Evolutionary conservation across 1,284 basidiomycete genomes (phyloP).

Genomic region (Leccinum subrobustum): DNA sequence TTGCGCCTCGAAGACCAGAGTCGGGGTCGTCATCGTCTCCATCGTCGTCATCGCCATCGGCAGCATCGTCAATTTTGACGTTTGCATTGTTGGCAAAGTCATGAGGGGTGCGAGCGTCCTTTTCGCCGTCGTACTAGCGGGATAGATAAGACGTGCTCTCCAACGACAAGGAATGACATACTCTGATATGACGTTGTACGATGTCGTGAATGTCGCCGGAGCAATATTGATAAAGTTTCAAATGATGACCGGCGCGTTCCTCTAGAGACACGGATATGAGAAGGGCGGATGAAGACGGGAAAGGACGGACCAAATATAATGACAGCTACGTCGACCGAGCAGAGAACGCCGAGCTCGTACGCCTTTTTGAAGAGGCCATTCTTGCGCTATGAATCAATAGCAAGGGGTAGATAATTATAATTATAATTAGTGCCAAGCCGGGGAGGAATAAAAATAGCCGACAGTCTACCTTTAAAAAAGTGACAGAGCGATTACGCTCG

Average conservation of each 20-base stretch:
- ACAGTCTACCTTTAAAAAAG: conserved; percentile 78
- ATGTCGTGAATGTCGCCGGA: conserved; percentile 54
- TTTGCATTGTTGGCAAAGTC: conserved; percentile 42
- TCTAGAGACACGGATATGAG: conserved; percentile 32
- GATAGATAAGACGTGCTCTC: neutral
- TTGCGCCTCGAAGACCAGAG: conserved; percentile 18
- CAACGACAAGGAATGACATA: conserved; percentile 24
- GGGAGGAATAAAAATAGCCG: conserved; percentile 49
- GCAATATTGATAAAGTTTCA: conserved; percentile 65
- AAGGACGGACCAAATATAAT: conserved; percentile 53
- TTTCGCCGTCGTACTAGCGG: conserved; percentile 53
- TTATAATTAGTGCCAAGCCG: conserved; percentile 44
- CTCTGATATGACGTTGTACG: conserved; percentile 48
- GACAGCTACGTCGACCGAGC: conserved; percentile 58
- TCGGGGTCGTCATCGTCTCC: conserved; percentile 34
- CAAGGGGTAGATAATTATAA: conserved; percentile 30
- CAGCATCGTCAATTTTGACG: conserved; percentile 40
- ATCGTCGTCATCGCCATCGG: conserved; percentile 43
- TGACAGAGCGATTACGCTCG: conserved; percentile 88
- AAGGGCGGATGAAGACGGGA: neutral
- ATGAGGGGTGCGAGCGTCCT: conserved; percentile 46
- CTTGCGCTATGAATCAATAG: conserved; percentile 57
- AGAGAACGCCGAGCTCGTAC: conserved; percentile 80
- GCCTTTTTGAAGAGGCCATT: conserved; percentile 91
- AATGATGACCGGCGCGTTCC: conserved; percentile 51